Percentiles rank a stretch among this genome's conserved stretches.
Conservation (phyloP, 306 rosid genomes). For the Vigna mungo region DNA sequence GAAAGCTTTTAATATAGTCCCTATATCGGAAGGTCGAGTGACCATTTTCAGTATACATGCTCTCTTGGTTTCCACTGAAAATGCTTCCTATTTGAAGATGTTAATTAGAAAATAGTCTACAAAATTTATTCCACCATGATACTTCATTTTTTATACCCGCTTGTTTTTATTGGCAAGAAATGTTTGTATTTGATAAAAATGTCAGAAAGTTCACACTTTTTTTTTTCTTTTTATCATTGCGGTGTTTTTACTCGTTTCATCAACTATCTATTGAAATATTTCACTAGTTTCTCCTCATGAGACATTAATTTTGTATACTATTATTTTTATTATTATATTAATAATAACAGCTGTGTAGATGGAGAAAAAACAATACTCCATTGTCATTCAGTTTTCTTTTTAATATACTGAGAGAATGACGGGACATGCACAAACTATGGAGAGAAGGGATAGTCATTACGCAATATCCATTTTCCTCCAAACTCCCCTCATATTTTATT, state of each 20-base stretch:
- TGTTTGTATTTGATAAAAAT: background rate
- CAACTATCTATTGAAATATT: background rate
- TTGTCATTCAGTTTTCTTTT: background rate
- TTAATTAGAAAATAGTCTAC: background rate
- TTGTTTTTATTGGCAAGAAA: constrained; percentile 2
- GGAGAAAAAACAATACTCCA: background rate
- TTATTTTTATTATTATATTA: background rate
- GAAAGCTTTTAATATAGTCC: background rate
- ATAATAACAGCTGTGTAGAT: background rate
- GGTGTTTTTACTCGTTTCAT: constrained; percentile 14
- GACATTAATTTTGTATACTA: constrained; percentile 4
- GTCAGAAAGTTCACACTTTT: background rate
- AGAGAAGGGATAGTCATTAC: background rate
- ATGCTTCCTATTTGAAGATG: constrained; percentile 2
- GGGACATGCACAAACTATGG: constrained; percentile 10
- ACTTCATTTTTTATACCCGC: background rate
- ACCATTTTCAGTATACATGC: constrained; percentile 10
- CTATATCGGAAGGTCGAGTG: background rate
- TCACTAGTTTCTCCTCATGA: background rate
- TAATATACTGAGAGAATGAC: background rate
- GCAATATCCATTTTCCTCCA: constrained; percentile 1
- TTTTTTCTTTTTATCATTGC: background rate
- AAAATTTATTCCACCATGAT: background rate
- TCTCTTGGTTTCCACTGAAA: constrained; percentile 3
- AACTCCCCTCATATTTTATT: background rate